Conservation (phyloP, 1,284 basidiomycete genomes). For the Cryptococcus deneoformans region DNA sequence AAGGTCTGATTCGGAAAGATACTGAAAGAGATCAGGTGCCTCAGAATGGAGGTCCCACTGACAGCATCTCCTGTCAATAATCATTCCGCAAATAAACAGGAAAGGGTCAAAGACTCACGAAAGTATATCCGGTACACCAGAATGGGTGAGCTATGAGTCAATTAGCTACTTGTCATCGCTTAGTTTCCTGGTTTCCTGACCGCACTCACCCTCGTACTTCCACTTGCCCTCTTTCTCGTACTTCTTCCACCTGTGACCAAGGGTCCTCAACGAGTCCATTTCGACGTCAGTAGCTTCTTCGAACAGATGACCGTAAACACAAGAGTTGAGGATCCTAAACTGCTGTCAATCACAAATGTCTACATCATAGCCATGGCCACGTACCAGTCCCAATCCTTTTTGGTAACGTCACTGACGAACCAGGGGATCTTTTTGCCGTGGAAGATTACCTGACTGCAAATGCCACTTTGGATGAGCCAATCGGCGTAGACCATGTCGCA, state of each 20-base stretch:
- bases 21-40: slow-evolving; percentile 90
- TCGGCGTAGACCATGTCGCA: slow-evolving; percentile 93
- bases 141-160: slow-evolving; percentile 70
- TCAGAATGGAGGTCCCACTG: slow-evolving; percentile 84
- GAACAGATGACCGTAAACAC: slow-evolving; percentile 86
- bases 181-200: too few species aligned
- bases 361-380: neutral
- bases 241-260: slow-evolving; percentile 93
- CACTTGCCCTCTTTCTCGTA: slow-evolving; percentile 92
- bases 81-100: slow-evolving; percentile 3
- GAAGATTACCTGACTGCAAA: slow-evolving; percentile 83
- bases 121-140: slow-evolving; percentile 95
- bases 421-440: slow-evolving; percentile 59
- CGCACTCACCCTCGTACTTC: slow-evolving; percentile 67
- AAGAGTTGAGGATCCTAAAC: slow-evolving; percentile 63
- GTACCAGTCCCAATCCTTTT: neutral
- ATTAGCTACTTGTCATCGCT: neutral
- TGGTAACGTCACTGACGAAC: slow-evolving; percentile 93
- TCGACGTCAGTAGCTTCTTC: slow-evolving; percentile 74
- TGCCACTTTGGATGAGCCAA: slow-evolving; percentile 81
- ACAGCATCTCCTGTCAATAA: neutral
- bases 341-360: neutral
- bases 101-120: slow-evolving; percentile 44
- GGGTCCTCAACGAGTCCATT: slow-evolving; percentile 71
- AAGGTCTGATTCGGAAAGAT: slow-evolving; percentile 84